Evolutionary conservation across 1,284 basidiomycete genomes (phyloP).

Genomic region (Ganoderma boninense): DNA sequence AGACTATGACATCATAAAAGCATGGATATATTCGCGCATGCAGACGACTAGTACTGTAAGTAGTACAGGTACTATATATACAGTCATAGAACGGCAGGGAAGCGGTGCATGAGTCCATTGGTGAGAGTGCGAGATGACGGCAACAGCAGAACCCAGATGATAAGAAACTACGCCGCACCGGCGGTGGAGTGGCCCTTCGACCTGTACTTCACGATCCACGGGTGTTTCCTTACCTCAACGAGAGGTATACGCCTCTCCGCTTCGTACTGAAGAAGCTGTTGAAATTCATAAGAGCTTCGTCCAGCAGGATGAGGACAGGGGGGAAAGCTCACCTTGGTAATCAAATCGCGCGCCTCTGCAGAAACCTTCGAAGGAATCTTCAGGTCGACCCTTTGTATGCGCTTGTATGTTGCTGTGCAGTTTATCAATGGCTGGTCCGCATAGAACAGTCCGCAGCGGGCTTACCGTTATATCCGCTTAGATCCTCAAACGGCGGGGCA

Average conservation of each 20-base stretch:
- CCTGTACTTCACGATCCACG: slow-evolving; percentile 91
- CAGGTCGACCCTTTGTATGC: slow-evolving; percentile 87
- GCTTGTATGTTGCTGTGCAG: slow-evolving; percentile 84
- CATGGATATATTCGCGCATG: slow-evolving; percentile 6
- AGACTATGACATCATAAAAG: background rate
- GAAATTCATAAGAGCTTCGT: background rate
- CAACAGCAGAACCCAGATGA: background rate
- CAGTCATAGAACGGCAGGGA: background rate
- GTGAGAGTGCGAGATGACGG: slow-evolving; percentile 8
- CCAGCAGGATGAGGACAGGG: background rate
- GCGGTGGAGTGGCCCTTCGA: slow-evolving; percentile 46
- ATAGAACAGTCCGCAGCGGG: slow-evolving; percentile 10
- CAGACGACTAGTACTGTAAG: background rate
- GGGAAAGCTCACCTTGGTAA: slow-evolving; percentile 56
- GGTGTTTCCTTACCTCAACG: slow-evolving; percentile 83
- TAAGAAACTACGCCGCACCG: slow-evolving; percentile 16
- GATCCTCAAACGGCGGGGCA: slow-evolving; percentile 93
- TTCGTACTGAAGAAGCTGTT: slow-evolving; percentile 88
- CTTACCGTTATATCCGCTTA: slow-evolving; percentile 78
- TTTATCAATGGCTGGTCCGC: slow-evolving; percentile 7
- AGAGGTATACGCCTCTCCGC: slow-evolving; percentile 87
- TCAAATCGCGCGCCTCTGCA: slow-evolving; percentile 73
- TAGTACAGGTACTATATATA: slow-evolving; percentile 8
- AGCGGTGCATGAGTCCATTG: slow-evolving; percentile 24
- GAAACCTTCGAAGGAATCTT: slow-evolving; percentile 76